A percentile compares a stretch with the other conserved stretches of the same genome.
Evolutionary conservation across 139 green algal genomes (phyloP).

Genomic region (Dunaliella sp.): DNA sequence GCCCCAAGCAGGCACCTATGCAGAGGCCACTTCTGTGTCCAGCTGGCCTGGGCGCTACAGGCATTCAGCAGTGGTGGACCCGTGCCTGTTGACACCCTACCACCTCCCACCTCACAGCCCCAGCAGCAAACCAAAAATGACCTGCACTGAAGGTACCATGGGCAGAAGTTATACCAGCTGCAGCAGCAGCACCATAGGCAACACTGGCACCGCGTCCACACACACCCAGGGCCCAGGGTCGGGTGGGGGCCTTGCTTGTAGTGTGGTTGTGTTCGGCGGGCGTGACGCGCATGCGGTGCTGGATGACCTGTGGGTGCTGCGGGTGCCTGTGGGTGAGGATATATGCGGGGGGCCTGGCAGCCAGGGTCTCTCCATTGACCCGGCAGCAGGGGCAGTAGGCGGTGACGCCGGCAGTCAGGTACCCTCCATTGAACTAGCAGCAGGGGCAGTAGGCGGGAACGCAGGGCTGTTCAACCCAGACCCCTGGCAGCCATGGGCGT

Average conservation of each 20-base stretch:
- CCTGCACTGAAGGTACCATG: too few species aligned
- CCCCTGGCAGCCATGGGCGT: background rate
- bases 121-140: too few species aligned
- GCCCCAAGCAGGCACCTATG: too few species aligned
- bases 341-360: too few species aligned
- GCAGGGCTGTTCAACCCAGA: background rate
- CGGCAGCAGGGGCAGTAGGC: background rate
- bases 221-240: too few species aligned
- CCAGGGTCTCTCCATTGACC: too few species aligned
- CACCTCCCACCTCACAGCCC: background rate
- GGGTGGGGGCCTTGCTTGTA: conserved; percentile 10
- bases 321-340: background rate
- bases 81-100: background rate
- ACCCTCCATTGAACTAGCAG: too few species aligned
- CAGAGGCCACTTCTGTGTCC: too few species aligned
- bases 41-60: conserved; percentile 35
- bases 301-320: conserved; percentile 33
- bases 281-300: conserved; percentile 13
- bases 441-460: too few species aligned
- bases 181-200: background rate
- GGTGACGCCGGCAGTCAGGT: background rate
- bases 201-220: background rate
- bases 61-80: conserved; percentile 25
- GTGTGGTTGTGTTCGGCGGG: conserved; percentile 35
- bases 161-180: too few species aligned